Conservation (phyloP, 129 eudicot species). For the Daucus carota region DNA sequence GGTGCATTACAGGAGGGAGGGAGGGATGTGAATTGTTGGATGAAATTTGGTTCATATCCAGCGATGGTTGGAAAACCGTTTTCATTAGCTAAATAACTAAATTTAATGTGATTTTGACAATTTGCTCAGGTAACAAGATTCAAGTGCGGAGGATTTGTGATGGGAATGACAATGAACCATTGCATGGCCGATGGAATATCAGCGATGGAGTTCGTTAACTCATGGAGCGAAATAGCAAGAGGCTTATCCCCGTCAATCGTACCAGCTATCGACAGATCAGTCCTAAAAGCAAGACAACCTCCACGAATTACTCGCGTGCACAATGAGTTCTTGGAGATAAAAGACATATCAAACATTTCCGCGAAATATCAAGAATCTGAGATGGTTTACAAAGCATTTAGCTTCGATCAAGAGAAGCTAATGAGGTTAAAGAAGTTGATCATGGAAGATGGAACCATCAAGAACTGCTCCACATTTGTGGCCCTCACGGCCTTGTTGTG, state of each 20-base stretch:
- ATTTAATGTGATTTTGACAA: not conserved
- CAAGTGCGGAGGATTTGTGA: slow-evolving; percentile 29
- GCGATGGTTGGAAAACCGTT: no score
- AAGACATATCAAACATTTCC: slow-evolving; percentile 18
- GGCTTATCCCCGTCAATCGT: slow-evolving; percentile 17
- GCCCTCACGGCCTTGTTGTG: slow-evolving; percentile 31
- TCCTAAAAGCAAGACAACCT: slow-evolving; percentile 22
- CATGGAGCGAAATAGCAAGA: slow-evolving; percentile 32
- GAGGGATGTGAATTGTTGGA: no score
- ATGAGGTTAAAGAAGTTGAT: slow-evolving; percentile 16
- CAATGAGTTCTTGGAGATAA: slow-evolving; percentile 24
- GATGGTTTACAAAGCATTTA: slow-evolving; percentile 20
- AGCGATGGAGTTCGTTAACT: slow-evolving; percentile 31
- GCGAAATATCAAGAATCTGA: slow-evolving; percentile 6
- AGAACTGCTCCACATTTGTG: slow-evolving; percentile 24
- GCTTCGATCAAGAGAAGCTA: slow-evolving; percentile 18
- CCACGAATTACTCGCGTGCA: slow-evolving; percentile 15
- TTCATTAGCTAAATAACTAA: not conserved
- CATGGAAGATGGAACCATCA: slow-evolving; percentile 19
- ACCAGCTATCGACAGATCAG: slow-evolving; percentile 20
- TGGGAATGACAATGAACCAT: slow-evolving; percentile 31
- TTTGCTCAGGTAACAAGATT: slow-evolving; percentile 29
- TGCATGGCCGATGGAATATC: slow-evolving; percentile 29
- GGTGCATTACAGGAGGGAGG: no score
- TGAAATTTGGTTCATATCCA: no score